Base-by-base conservation (phyloP, 2,329 filamentous ascomycete species). In the Fusarium acutatum region DNA sequence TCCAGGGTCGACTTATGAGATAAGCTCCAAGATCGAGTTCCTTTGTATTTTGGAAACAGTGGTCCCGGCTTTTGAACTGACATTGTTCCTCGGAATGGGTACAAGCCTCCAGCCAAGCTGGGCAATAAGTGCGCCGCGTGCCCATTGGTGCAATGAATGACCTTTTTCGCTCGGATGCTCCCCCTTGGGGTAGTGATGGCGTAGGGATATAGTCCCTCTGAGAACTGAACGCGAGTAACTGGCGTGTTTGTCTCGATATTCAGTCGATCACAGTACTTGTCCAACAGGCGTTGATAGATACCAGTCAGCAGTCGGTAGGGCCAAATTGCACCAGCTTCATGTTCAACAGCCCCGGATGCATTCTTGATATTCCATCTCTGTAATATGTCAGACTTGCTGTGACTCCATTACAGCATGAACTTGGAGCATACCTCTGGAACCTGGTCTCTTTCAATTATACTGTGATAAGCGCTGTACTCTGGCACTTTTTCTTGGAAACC, bases 61-160 rank as follows among this genome's bases (percentile, higher is more conserved):
- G 67, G 40, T 3, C 83, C 82, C 1, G 86, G 82, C 14, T 78
- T 76, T 65, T 88, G 86, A 1, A 84, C 84, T 5, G 85, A 83
- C 86, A 88, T 88, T 37, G 86, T 84, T 4, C 80, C 85, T 1
- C 85, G 81, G 3, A 84, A 67, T 0, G 85, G 82, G 13, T 84
- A 83, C 15, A 87, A 76, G 22, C 83, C 82, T 6, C 83, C 83
- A 3, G 81, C 78, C 6, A 89, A 78, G 0, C 80, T 82, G 0
- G 88, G 87, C 5, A 90, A 77, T 5, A 90, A 82, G 56, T 89
- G 84, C 0, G 84, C 79, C 0, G 86, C 82, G 71, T 86, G 86
- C 5, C 81, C 87, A 68, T 91, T 90, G 1, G 88, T 90, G 40
- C 87, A 87, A 69, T 91, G 87, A 4, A 91, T 82, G 11, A 91